Evolutionary conservation across 2,329 filamentous ascomycete genomes (phyloP).

Genomic region (Botrytis hyacinthi): DNA sequence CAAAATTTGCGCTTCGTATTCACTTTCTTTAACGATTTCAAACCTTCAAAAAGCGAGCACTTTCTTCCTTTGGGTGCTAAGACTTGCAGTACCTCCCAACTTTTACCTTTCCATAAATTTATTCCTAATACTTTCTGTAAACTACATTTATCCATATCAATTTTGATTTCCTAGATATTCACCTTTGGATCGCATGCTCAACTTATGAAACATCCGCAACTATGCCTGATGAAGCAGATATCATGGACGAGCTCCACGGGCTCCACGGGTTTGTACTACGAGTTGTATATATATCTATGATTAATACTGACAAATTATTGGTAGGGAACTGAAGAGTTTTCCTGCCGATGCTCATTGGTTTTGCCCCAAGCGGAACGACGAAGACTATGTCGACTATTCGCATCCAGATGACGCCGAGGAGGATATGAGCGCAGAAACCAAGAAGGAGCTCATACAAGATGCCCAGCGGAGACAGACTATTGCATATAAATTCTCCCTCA

Average conservation of each 20-base stretch:
- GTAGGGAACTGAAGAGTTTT: constrained; percentile 37
- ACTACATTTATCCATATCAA: not conserved
- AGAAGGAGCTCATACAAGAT: constrained; percentile 53
- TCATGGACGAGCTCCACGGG: constrained; percentile 38
- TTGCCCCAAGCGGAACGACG: constrained; percentile 62
- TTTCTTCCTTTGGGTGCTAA: not conserved
- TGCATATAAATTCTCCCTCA: constrained; percentile 65
- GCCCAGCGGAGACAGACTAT: constrained; percentile 56
- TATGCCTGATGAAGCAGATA: constrained; percentile 35
- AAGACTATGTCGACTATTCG: constrained; percentile 65
- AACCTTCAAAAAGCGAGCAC: not conserved
- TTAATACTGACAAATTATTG: constrained; percentile 18
- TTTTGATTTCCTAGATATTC: not conserved
- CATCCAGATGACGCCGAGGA: constrained; percentile 49
- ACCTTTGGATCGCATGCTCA: constrained; percentile 20
- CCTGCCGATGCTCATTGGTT: constrained; percentile 57
- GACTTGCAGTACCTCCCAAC: constrained; percentile 1
- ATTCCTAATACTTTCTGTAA: constrained; percentile 1
- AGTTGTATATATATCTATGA: not conserved
- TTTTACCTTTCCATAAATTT: not conserved
- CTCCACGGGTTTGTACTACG: constrained; percentile 32
- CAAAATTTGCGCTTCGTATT: not conserved
- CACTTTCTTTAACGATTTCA: constrained; percentile 1
- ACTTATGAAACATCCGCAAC: constrained; percentile 22
- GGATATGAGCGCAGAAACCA: constrained; percentile 50